A percentile compares a stretch with the other conserved stretches of the same genome.
Conservation (phyloP, 345 rosid species). For the thale cress (Arabidopsis thaliana) region DNA sequence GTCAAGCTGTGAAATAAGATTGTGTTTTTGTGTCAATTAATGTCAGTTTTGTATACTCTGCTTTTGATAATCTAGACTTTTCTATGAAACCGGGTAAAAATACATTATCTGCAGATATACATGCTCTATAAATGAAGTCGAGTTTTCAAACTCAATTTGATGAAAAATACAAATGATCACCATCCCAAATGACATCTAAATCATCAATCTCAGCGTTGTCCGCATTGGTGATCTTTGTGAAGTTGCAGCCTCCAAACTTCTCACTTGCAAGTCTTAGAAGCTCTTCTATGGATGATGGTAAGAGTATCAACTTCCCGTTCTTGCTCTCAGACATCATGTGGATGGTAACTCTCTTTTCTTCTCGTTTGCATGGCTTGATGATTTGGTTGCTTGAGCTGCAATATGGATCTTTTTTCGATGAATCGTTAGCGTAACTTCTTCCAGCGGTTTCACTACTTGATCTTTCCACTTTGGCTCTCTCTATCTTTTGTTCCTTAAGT, state of each 20-base stretch:
- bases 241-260: conserved; percentile 70
- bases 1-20: no score
- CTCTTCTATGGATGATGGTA: conserved; percentile 82
- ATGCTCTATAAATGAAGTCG: conserved; percentile 34
- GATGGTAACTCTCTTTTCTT: conserved; percentile 78
- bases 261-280: conserved; percentile 83
- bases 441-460: conserved; percentile 27
- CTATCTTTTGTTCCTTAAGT: conserved; percentile 62
- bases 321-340: conserved; percentile 56
- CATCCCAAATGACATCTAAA: conserved; percentile 79
- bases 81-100: background rate
- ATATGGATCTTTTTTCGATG: conserved; percentile 9
- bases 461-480: conserved; percentile 48
- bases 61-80: background rate
- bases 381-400: conserved; percentile 47
- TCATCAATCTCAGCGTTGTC: conserved; percentile 88
- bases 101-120: conserved; percentile 46
- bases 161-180: conserved; percentile 85
- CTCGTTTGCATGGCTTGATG: conserved; percentile 27
- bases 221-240: conserved; percentile 57
- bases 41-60: background rate
- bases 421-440: conserved; percentile 40
- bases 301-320: conserved; percentile 65
- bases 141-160: conserved; percentile 47
- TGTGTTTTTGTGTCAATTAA: background rate